Evolutionary conservation across 768 basidiomycete species (phyloP), one percentile per base, ranked within the genome.

Genomic region (Gloeopeniophorella convolvens): DNA sequence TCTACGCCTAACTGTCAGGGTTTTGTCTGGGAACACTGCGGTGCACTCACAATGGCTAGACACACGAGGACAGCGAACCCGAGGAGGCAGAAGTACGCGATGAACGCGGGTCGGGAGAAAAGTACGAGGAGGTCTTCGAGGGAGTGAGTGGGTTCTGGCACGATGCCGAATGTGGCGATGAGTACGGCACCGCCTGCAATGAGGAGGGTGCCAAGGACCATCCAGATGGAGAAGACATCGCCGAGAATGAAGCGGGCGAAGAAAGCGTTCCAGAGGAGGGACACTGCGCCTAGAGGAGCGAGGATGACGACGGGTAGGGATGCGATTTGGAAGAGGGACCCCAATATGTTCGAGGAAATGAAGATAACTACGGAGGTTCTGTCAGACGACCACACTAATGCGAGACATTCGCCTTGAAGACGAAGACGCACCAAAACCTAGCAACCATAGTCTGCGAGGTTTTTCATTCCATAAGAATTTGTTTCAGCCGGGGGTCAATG

Each of bases 231-330:
- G 68, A 94, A 91, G 18, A 80, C 74, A 62, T 96, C 91, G 10
- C 88, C 89, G 11, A 95, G 76, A 33, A 95, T 75, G 33, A 94
- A 60, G 26, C 82, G 76, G 13, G 92, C 91, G 62, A 95, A 93
- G 60, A 95, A 79, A 4, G 92, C 92, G 64, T 97, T 97, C 88
- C 88, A 95, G 24, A 97, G 77, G 24, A 97, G 77, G 2, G 88
- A 91, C 26, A 94, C 87, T 0, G 92, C 93, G 10, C 93, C 93
- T 4, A 97, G 76, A 0, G 93, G 93, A 0, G 92, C 93, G 44
- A 97, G 84, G 49, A 97, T 89, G 52, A 95, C 92, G 56, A 97
- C 89, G 3, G 93, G 92, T 11, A 97, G 79, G 2, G 91, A 88
- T 8, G 90, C 91, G 34, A 97, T 90, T 70, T 95, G 93, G 58